Evolutionary conservation across 2,329 filamentous ascomycete species (phyloP).

Genomic region (Aureobasidium mangrovei): DNA sequence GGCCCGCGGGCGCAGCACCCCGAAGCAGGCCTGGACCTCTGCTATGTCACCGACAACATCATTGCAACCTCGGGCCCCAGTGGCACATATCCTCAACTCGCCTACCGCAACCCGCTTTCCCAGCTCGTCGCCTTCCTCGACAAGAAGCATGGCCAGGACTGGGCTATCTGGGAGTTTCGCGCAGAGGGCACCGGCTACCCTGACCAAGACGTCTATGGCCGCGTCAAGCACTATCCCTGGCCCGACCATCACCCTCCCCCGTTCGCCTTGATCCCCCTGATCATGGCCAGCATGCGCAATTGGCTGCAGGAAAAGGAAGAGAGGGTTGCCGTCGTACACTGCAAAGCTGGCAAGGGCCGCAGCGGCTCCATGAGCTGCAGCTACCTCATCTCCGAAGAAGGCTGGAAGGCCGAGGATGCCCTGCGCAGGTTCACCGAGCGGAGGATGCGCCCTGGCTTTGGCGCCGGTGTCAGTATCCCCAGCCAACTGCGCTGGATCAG

Average conservation of each 20-base stretch:
- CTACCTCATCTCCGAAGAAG: constrained; percentile 83
- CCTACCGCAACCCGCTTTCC: constrained; percentile 89
- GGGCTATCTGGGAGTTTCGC: constrained; percentile 97
- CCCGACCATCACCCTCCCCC: constrained; percentile 96
- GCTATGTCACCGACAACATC: constrained; percentile 83
- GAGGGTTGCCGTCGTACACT: constrained; percentile 84
- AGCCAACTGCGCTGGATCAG: constrained; percentile 81
- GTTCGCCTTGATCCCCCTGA: constrained; percentile 77
- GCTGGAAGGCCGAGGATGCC: constrained; percentile 56
- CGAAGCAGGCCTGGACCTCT: constrained; percentile 84
- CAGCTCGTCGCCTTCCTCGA: constrained; percentile 83
- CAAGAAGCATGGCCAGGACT: constrained; percentile 68
- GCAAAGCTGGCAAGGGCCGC: constrained; percentile 91
- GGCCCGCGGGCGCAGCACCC: constrained; percentile 74
- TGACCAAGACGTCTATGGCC: constrained; percentile 75
- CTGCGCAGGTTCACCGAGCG: constrained; percentile 65
- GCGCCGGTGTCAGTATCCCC: constrained; percentile 82
- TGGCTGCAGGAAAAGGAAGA: constrained; percentile 55
- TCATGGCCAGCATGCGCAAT: constrained; percentile 86
- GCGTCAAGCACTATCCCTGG: constrained; percentile 88
- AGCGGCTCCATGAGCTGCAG: constrained; percentile 82
- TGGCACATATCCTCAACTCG: constrained; percentile 78
- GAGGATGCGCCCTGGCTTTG: constrained; percentile 83
- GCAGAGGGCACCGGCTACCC: constrained; percentile 95
- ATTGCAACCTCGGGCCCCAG: constrained; percentile 77